Conservation (phyloP, 805 yeast genomes). For the Lachancea fermentati region DNA sequence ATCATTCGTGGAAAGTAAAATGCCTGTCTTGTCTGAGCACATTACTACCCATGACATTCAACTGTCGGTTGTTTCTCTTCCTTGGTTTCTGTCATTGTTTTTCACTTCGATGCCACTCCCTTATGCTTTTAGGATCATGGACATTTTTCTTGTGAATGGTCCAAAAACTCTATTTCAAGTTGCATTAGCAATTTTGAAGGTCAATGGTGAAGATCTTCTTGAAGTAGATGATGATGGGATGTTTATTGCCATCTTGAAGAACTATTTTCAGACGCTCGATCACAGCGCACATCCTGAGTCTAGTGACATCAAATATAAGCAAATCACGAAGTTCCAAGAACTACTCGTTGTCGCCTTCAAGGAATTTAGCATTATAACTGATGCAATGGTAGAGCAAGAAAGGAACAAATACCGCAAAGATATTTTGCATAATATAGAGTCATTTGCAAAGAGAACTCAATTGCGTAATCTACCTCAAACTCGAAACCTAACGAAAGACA, state of each 20-base stretch:
- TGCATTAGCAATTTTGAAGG: constrained; percentile 80
- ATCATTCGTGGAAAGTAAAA: constrained; percentile 76
- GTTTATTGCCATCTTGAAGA: constrained; percentile 78
- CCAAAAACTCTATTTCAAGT: constrained; percentile 86
- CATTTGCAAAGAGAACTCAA: constrained; percentile 88
- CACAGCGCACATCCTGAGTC: constrained; percentile 74
- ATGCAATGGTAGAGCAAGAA: constrained; percentile 61
- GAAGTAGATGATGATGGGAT: constrained; percentile 87
- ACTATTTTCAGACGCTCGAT: constrained; percentile 71
- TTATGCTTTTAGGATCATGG: constrained; percentile 86
- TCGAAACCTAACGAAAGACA: constrained; percentile 48
- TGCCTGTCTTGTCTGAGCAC: constrained; percentile 87
- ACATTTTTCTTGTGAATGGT: constrained; percentile 85
- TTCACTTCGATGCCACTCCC: constrained; percentile 92
- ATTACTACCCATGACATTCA: constrained; percentile 77
- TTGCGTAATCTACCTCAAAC: constrained; percentile 78
- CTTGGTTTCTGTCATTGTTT: constrained; percentile 92
- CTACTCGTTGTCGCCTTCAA: constrained; percentile 86
- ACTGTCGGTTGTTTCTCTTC: constrained; percentile 84
- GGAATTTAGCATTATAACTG: constrained; percentile 79
- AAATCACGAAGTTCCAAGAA: constrained; percentile 82
- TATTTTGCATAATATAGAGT: constrained; percentile 80
- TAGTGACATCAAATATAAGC: constrained; percentile 53
- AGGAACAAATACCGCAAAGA: constrained; percentile 67
- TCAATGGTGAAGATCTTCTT: constrained; percentile 80